phyloP scores from a whole-genome alignment of 176 grass and related monocot genomes.

The Aegilops tauschii region DNA sequence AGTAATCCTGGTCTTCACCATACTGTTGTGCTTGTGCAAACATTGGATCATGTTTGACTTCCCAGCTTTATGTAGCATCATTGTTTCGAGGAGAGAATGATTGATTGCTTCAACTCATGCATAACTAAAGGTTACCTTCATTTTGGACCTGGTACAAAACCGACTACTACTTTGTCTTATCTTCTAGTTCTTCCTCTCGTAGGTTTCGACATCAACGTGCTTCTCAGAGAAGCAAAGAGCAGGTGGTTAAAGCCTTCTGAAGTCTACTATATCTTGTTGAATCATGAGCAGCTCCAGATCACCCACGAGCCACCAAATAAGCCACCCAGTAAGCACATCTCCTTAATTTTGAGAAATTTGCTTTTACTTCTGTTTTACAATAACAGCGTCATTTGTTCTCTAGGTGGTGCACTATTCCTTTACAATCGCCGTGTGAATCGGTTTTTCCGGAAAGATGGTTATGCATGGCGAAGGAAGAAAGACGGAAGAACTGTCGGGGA shows the following conservation, averaged over 20 bases:
- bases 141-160: background rate
- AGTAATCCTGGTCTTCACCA: background rate
- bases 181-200: background rate
- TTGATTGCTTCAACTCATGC: slow-evolving; percentile 1
- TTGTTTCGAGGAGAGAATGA: background rate
- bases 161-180: background rate
- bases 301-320: slow-evolving; percentile 60
- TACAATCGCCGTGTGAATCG: slow-evolving; percentile 87
- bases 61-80: background rate
- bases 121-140: background rate
- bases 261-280: slow-evolving; percentile 82
- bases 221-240: slow-evolving; percentile 62
- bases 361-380: slow-evolving; percentile 4
- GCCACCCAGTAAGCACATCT: slow-evolving; percentile 59
- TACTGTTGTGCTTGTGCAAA: background rate
- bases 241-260: slow-evolving; percentile 95
- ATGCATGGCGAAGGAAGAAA: slow-evolving; percentile 93
- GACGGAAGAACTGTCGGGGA: slow-evolving; percentile 89
- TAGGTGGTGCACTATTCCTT: slow-evolving; percentile 95
- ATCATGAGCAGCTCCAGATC: slow-evolving; percentile 71
- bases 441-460: slow-evolving; percentile 93
- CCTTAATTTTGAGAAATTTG: slow-evolving; percentile 11
- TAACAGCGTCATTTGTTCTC: slow-evolving; percentile 9
- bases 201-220: slow-evolving; percentile 87
- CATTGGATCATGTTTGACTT: background rate